Percentiles rank a stretch among this genome's conserved stretches.
Evolutionary conservation across 2,329 filamentous ascomycete genomes (phyloP).

Genomic region (Fusarium sp.): DNA sequence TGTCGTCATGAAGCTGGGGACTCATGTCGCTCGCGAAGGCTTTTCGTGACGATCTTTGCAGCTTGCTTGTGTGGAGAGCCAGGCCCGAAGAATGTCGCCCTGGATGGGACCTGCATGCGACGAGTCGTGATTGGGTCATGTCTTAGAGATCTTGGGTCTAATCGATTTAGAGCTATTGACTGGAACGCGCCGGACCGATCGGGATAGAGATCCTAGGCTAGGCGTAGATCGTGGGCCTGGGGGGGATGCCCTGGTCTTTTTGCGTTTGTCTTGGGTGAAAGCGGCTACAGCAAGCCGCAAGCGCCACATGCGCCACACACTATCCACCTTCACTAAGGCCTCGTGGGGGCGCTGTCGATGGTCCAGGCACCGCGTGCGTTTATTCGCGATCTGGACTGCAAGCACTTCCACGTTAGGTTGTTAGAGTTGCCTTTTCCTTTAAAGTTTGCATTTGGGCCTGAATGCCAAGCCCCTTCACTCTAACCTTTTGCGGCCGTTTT

Average conservation of each 20-base stretch:
- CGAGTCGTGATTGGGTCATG: constrained; percentile 18
- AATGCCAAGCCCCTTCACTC: constrained; percentile 25
- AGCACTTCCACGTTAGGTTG: constrained; percentile 1
- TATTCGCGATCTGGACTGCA: constrained; percentile 18
- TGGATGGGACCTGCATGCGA: constrained; percentile 22
- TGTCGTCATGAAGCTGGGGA: constrained; percentile 27
- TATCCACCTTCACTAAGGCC: not conserved
- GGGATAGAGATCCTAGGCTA: constrained; percentile 8
- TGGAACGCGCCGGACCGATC: constrained; percentile 38
- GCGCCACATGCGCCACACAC: constrained; percentile 26
- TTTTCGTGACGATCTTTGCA: constrained; percentile 5
- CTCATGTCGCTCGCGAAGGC: not conserved
- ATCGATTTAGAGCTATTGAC: constrained; percentile 13
- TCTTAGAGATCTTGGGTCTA: constrained; percentile 9
- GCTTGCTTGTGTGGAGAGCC: not conserved
- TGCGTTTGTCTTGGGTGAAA: constrained; percentile 29
- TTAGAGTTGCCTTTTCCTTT: constrained; percentile 15
- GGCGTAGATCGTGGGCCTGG: constrained; percentile 2
- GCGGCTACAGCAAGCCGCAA: constrained; percentile 15
- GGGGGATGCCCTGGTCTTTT: constrained; percentile 1
- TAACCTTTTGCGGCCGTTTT: constrained; percentile 25
- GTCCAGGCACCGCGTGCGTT: constrained; percentile 17
- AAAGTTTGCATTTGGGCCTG: constrained; percentile 20
- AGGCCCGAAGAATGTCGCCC: constrained; percentile 35
- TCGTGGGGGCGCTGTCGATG: not conserved